Evolutionary conservation across 306 rosid species (phyloP).

Genomic region (Pterocarpus santalinus): DNA sequence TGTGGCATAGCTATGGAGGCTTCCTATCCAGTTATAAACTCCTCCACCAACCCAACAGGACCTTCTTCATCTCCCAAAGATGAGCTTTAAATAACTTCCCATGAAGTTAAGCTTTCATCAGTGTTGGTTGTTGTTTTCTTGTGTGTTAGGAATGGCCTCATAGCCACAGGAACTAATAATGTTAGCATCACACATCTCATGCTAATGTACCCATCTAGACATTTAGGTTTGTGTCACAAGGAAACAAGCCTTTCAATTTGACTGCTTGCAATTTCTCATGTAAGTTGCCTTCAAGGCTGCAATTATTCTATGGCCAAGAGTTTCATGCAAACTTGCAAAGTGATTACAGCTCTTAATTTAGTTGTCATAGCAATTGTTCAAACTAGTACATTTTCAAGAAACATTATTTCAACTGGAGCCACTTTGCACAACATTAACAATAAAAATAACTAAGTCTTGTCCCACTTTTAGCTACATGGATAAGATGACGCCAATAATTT

Average conservation of each 20-base stretch:
- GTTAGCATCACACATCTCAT: constrained; percentile 2
- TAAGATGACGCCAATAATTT: background rate
- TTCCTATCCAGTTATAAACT: constrained; percentile 84
- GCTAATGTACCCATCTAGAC: constrained; percentile 34
- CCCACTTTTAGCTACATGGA: background rate
- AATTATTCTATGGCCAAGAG: background rate
- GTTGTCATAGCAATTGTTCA: background rate
- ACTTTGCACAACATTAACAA: background rate
- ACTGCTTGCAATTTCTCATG: constrained; percentile 24
- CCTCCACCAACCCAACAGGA: constrained; percentile 58
- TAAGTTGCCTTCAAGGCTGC: background rate
- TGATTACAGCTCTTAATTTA: constrained; percentile 21
- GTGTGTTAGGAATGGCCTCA: constrained; percentile 10
- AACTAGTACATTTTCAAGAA: background rate
- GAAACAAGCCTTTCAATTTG: constrained; percentile 39
- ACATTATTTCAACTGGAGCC: background rate
- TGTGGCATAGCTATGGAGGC: constrained; percentile 87
- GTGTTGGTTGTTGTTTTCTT: constrained; percentile 36
- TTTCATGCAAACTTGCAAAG: background rate
- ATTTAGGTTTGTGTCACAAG: constrained; percentile 6
- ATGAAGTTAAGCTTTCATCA: constrained; percentile 17
- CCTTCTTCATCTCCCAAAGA: constrained; percentile 53
- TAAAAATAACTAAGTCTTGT: background rate
- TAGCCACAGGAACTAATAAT: constrained; percentile 21
- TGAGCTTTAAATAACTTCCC: constrained; percentile 60